Conservation (phyloP, 805 yeast species). For the Cyberlindnera sargentensis region DNA sequence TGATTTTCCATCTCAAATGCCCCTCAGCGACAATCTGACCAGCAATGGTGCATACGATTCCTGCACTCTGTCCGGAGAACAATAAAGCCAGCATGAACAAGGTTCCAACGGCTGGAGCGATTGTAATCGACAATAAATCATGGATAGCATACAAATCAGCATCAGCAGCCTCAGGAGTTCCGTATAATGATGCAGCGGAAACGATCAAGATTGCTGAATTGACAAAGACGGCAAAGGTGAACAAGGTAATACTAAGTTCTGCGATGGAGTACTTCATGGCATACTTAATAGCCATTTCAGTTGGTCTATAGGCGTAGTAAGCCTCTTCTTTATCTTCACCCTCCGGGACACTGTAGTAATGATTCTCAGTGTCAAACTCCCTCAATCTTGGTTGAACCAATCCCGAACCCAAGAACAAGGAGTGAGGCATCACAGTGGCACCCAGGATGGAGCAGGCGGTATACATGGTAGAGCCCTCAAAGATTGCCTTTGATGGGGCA, state of each 20-base stretch:
- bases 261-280: slow-evolving; percentile 65
- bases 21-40: slow-evolving; percentile 94
- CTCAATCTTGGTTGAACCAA: slow-evolving; percentile 77
- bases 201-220: slow-evolving; percentile 79
- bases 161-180: slow-evolving; percentile 59
- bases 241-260: slow-evolving; percentile 64
- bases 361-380: slow-evolving; percentile 62
- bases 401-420: slow-evolving; percentile 78
- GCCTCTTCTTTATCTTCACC: slow-evolving; percentile 26
- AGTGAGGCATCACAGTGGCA: slow-evolving; percentile 94
- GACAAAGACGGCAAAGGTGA: slow-evolving; percentile 79
- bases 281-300: slow-evolving; percentile 62
- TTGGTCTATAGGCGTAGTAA: slow-evolving; percentile 54
- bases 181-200: slow-evolving; percentile 71
- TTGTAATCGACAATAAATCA: slow-evolving; percentile 45
- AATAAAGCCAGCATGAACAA: slow-evolving; percentile 79
- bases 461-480: slow-evolving; percentile 59
- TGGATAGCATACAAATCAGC: slow-evolving; percentile 83
- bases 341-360: slow-evolving; percentile 32
- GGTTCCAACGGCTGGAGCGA: slow-evolving; percentile 77
- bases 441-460: slow-evolving; percentile 79
- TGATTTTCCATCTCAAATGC: slow-evolving; percentile 70
- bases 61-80: slow-evolving; percentile 85
- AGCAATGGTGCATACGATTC: slow-evolving; percentile 87
- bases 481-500: slow-evolving; percentile 50